Conservation (phyloP, 2,329 filamentous ascomycete genomes). For the Xylariaceae sp. region DNA sequence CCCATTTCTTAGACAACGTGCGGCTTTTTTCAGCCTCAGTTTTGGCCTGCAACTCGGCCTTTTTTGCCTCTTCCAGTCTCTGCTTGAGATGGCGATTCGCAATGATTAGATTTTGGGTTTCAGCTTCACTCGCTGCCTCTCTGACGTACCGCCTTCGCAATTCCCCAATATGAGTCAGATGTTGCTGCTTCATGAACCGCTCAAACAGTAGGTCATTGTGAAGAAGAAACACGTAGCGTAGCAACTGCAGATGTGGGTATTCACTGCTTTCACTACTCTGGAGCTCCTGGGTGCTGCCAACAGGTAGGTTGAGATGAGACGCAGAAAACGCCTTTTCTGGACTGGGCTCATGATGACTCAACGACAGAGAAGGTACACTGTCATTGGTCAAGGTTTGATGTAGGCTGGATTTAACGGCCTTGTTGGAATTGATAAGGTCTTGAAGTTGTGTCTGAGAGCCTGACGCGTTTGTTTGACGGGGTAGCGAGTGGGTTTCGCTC, state of each 20-base stretch:
- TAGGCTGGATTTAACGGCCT: constrained; percentile 53
- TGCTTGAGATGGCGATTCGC: constrained; percentile 71
- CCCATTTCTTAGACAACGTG: constrained; percentile 74
- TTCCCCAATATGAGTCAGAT: constrained; percentile 77
- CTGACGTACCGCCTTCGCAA: constrained; percentile 71
- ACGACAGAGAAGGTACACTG: constrained; percentile 52
- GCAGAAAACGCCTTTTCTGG: constrained; percentile 38
- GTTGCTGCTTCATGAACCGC: constrained; percentile 78
- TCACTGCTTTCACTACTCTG: constrained; percentile 22
- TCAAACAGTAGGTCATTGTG: constrained; percentile 83
- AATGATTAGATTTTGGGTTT: constrained; percentile 78
- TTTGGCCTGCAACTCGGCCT: constrained; percentile 65
- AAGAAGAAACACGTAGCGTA: constrained; percentile 71
- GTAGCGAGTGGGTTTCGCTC: constrained; percentile 63
- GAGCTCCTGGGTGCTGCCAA: constrained; percentile 27
- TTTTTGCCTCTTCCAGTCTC: constrained; percentile 70
- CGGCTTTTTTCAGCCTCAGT: constrained; percentile 71
- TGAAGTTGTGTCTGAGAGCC: constrained; percentile 56
- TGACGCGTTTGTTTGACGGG: constrained; percentile 47
- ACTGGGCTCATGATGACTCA: constrained; percentile 49
- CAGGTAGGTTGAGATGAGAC: constrained; percentile 27
- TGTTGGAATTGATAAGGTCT: constrained; percentile 60
- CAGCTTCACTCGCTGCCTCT: constrained; percentile 75
- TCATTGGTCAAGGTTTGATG: constrained; percentile 57
- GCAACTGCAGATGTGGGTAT: constrained; percentile 49